These are phyloP conservation scores for Pyrenophora teres DNA, from an alignment of 2,329 filamentous ascomycete species.

Conservation along the genomic window DNA sequence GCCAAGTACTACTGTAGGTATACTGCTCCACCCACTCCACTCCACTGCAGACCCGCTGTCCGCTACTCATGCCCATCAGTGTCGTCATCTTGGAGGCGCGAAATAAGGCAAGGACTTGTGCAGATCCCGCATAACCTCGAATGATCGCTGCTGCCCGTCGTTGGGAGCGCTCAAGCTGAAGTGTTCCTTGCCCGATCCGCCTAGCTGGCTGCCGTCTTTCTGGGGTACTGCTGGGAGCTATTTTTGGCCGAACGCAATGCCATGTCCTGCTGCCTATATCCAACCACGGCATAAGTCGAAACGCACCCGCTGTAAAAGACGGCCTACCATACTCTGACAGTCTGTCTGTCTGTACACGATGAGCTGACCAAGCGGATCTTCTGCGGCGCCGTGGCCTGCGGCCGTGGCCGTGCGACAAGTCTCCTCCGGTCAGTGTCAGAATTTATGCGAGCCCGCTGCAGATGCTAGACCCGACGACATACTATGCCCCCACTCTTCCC, in stretches of 20 bases:
- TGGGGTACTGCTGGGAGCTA: constrained; percentile 38
- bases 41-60: too few relatives aligned
- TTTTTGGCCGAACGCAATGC: constrained; percentile 33
- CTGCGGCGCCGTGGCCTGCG: constrained; percentile 15
- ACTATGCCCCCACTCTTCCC: too few relatives aligned
- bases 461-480: not conserved
- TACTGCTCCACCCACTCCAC: too few relatives aligned
- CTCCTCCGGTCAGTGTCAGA: constrained; percentile 4
- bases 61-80: constrained; percentile 7
- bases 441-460: constrained; percentile 1
- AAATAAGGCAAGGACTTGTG: constrained; percentile 37
- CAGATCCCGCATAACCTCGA: constrained; percentile 37
- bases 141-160: constrained; percentile 30
- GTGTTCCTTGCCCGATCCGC: constrained; percentile 21
- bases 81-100: constrained; percentile 31
- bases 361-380: constrained; percentile 16
- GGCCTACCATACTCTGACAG: constrained; percentile 13
- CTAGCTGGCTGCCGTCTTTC: constrained; percentile 34
- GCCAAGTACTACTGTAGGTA: too few relatives aligned
- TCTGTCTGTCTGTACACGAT: constrained; percentile 4
- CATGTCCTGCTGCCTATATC: constrained; percentile 8
- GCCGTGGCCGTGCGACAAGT: constrained; percentile 5
- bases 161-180: constrained; percentile 16
- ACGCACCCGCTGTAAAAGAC: constrained; percentile 20
- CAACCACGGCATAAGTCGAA: constrained; percentile 26